These are phyloP conservation scores for Backusella tarrabulga DNA, from an alignment of 192 early-diverging fungal genomes.

Conservation along the genomic window DNA sequence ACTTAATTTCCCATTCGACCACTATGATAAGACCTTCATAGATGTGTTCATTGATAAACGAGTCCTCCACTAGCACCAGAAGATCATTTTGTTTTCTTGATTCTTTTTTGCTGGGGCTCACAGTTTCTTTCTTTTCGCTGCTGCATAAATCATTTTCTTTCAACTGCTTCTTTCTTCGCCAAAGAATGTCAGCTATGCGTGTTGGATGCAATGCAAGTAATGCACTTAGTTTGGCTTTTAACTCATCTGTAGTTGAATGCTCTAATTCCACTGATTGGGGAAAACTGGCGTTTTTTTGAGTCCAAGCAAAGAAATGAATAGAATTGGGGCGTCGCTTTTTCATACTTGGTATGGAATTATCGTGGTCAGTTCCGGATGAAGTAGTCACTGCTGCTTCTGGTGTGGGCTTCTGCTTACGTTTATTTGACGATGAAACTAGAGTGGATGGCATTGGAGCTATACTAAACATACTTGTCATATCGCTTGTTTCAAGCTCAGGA, in stretches of 20 bases:
- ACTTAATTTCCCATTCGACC: slow-evolving; percentile 27
- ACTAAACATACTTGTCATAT: background rate
- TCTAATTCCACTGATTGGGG: slow-evolving; percentile 12
- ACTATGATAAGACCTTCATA: slow-evolving; percentile 2
- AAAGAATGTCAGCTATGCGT: slow-evolving; percentile 17
- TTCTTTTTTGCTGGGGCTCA: background rate
- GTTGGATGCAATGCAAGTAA: slow-evolving; percentile 11
- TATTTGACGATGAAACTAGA: background rate
- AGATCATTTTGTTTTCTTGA: background rate
- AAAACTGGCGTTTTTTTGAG: background rate
- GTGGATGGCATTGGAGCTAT: background rate
- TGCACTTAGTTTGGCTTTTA: slow-evolving; percentile 13
- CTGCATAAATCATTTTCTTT: background rate
- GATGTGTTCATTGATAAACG: slow-evolving; percentile 21
- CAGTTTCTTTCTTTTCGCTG: background rate
- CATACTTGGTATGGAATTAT: background rate
- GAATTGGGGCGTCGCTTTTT: slow-evolving; percentile 1
- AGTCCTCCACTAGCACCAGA: slow-evolving; percentile 25
- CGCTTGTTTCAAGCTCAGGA: background rate
- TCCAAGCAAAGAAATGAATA: slow-evolving; percentile 1
- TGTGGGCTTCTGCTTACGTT: background rate
- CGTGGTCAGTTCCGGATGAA: background rate
- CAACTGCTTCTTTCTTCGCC: background rate
- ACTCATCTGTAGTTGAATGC: slow-evolving; percentile 1
- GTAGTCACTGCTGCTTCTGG: background rate